phyloP scores from a whole-genome alignment of 2,329 filamentous ascomycete genomes.

The Polychaeton citri region DNA sequence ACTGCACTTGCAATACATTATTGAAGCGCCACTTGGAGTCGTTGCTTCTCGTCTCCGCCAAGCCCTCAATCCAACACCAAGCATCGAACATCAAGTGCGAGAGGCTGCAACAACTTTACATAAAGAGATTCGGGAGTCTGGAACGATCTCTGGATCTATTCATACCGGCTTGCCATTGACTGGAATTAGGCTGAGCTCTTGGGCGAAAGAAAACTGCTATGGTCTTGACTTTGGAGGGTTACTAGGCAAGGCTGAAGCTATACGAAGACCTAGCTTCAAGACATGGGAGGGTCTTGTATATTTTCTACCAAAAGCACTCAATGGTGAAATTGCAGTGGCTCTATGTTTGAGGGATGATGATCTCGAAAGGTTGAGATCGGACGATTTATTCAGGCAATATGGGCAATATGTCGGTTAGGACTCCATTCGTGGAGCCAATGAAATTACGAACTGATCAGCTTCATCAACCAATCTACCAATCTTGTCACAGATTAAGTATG shows the following conservation, averaged over 20 bases:
- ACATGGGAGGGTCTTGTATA: constrained; percentile 6
- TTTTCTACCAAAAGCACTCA: constrained; percentile 4
- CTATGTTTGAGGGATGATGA: constrained; percentile 5
- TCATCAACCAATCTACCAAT: too few species aligned
- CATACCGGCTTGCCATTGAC: neutral
- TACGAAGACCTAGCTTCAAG: constrained; percentile 4
- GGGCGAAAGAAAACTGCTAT: constrained; percentile 5
- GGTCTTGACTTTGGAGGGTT: constrained; percentile 2
- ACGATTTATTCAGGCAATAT: neutral
- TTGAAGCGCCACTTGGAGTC: neutral
- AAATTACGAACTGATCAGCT: too few species aligned
- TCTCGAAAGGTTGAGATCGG: constrained; percentile 2
- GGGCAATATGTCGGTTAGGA: neutral
- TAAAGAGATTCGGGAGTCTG: neutral
- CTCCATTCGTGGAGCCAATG: too few species aligned
- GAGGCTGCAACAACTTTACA: neutral
- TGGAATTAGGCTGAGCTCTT: constrained; percentile 5
- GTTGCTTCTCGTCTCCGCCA: constrained; percentile 1
- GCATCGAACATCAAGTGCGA: neutral
- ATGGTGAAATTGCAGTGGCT: constrained; percentile 4
- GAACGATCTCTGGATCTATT: neutral
- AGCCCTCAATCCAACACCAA: neutral
- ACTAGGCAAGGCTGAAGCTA: constrained; percentile 6
- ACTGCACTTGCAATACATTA: neutral
- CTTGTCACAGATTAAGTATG: too few species aligned